phyloP scores from a whole-genome alignment of 2,329 filamentous ascomycete species.

The Aspergillus phoenicis region DNA sequence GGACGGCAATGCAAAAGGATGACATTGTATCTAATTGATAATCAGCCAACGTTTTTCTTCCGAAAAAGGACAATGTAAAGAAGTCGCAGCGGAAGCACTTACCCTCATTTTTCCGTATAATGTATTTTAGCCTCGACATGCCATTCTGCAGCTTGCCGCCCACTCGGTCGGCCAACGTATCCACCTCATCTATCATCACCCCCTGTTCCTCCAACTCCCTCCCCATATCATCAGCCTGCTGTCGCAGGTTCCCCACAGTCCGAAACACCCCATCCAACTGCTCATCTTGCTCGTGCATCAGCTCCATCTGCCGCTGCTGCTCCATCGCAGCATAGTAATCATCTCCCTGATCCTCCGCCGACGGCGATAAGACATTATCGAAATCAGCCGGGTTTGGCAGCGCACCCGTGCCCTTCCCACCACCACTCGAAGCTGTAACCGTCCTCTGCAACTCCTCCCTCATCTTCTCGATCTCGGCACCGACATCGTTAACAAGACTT shows the following conservation, averaged over 20 bases:
- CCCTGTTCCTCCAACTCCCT: conserved; percentile 92
- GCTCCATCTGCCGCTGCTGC: conserved; percentile 83
- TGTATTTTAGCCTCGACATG: conserved; percentile 79
- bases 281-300: conserved; percentile 94
- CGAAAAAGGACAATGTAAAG: not conserved
- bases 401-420: conserved; percentile 28
- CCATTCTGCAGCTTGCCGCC: conserved; percentile 82
- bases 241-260: conserved; percentile 85
- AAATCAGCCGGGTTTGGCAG: conserved; percentile 64
- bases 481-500: conserved; percentile 84
- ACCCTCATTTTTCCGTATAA: conserved; percentile 91
- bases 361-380: conserved; percentile 42
- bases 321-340: conserved; percentile 80
- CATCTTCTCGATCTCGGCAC: conserved; percentile 87
- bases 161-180: conserved; percentile 82
- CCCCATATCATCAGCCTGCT: conserved; percentile 95
- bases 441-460: conserved; percentile 72
- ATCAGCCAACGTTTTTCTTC: conserved; percentile 26
- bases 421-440: conserved; percentile 44
- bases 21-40: conserved; percentile 64
- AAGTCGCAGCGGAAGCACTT: conserved; percentile 38
- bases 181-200: conserved; percentile 83
- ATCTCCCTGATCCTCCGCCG: conserved; percentile 53
- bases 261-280: conserved; percentile 89
- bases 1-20: conserved; percentile 84